phyloP scores from a whole-genome alignment of 306 rosid species.

The Lagenaria siceraria region DNA sequence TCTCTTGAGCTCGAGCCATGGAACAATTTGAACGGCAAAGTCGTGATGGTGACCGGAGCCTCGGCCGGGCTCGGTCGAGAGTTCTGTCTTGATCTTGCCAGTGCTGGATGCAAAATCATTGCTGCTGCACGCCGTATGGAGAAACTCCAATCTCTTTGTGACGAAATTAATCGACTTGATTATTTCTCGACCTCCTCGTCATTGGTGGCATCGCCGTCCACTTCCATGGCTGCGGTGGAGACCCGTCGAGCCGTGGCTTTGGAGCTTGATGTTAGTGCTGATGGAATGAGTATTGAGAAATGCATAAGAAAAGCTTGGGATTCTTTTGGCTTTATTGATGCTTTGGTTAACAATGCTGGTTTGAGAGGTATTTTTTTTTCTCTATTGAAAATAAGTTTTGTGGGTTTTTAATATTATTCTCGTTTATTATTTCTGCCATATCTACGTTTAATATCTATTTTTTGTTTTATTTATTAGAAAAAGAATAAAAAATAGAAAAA shows the following conservation, averaged over 20 bases:
- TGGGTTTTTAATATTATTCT: too few species aligned
- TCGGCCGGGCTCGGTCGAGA: slow-evolving; percentile 64
- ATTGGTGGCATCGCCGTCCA: too few species aligned
- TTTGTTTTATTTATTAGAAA: too few species aligned
- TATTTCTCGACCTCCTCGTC: not conserved
- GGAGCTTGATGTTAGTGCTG: slow-evolving; percentile 44
- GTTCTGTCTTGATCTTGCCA: slow-evolving; percentile 52
- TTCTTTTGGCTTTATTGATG: too few species aligned
- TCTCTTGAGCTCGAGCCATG: slow-evolving; percentile 32
- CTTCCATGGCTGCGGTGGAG: not conserved
- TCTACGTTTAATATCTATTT: too few species aligned
- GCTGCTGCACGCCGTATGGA: slow-evolving; percentile 63
- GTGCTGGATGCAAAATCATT: slow-evolving; percentile 44
- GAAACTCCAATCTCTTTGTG: slow-evolving; percentile 48
- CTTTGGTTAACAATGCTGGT: too few species aligned
- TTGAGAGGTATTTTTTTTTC: too few species aligned
- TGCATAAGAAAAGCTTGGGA: too few species aligned
- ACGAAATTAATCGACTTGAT: slow-evolving; percentile 12
- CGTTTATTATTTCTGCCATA: too few species aligned
- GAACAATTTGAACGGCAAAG: slow-evolving; percentile 43
- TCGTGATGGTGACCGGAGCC: slow-evolving; percentile 74
- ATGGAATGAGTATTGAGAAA: slow-evolving; percentile 24
- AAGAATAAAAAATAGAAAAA: too few species aligned
- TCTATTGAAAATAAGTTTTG: too few species aligned
- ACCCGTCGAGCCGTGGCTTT: slow-evolving; percentile 29